phyloP scores from a whole-genome alignment of 495 filamentous ascomycete species.

The Hypoxylon perforatum region DNA sequence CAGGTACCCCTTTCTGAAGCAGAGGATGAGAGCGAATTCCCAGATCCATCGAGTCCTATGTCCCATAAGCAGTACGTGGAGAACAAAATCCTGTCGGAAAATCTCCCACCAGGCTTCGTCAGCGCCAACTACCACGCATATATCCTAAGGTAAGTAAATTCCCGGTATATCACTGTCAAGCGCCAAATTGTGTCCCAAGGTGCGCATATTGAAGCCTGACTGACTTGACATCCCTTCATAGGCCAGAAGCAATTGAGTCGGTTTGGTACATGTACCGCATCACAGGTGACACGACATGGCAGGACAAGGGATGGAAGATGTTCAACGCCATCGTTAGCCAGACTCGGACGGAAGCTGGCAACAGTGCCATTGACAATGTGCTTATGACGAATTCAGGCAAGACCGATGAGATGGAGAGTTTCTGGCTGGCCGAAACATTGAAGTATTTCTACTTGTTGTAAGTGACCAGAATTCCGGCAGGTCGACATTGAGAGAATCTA shows the following conservation, averaged over 20 bases:
- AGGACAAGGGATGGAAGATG: conserved; percentile 91
- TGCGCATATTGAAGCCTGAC: conserved; percentile 3
- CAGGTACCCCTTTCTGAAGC: conserved; percentile 43
- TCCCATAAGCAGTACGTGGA: conserved; percentile 73
- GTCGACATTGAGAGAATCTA: neutral
- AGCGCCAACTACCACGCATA: conserved; percentile 71
- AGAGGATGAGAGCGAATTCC: conserved; percentile 31
- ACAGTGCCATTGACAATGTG: conserved; percentile 81
- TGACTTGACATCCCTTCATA: conserved; percentile 49
- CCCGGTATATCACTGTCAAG: neutral
- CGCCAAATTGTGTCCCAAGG: neutral
- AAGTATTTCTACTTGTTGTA: conserved; percentile 97
- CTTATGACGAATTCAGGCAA: conserved; percentile 51
- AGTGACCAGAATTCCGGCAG: conserved; percentile 53
- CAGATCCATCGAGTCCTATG: conserved; percentile 54
- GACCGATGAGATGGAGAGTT: conserved; percentile 69
- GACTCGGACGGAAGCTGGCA: conserved; percentile 73
- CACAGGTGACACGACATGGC: conserved; percentile 83
- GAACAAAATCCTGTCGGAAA: conserved; percentile 67
- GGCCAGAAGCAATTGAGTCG: conserved; percentile 93
- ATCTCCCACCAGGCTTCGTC: conserved; percentile 74
- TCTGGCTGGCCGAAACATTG: conserved; percentile 81
- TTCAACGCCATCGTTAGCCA: conserved; percentile 76
- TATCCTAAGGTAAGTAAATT: conserved; percentile 72
- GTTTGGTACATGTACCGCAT: conserved; percentile 97